Conservation (phyloP, 129 eudicot genomes). For the Chrysanthemum lavandulifolium region DNA sequence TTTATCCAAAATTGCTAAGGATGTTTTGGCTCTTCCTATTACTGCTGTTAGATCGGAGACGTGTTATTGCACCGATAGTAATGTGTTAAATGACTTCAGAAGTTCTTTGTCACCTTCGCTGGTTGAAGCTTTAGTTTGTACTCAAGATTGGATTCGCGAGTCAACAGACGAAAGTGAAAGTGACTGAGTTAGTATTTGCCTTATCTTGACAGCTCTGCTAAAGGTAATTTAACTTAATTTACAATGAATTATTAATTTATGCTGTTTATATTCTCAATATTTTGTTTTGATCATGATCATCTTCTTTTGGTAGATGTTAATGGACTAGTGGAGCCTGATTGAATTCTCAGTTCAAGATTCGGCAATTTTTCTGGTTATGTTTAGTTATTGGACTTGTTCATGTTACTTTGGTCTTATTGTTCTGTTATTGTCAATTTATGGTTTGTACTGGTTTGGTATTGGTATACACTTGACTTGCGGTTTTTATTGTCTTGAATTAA, state of each 20-base stretch:
- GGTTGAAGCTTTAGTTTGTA: slow-evolving; percentile 15
- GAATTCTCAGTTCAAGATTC: no score
- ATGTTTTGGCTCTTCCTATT: slow-evolving; percentile 14
- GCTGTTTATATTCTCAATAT: not conserved
- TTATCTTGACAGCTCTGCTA: slow-evolving; percentile 3
- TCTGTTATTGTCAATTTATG: no score
- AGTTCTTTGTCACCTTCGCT: slow-evolving; percentile 12
- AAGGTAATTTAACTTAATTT: not conserved
- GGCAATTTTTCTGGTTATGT: no score
- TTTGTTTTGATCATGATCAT: not conserved
- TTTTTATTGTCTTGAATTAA: no score
- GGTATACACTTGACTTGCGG: no score
- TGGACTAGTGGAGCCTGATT: no score
- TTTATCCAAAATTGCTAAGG: slow-evolving; percentile 23
- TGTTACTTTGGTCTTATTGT: no score
- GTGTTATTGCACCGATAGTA: not conserved
- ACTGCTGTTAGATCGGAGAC: slow-evolving; percentile 1
- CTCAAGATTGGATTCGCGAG: slow-evolving; percentile 16
- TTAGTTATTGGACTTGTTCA: no score
- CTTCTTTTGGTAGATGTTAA: not conserved
- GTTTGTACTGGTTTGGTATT: no score
- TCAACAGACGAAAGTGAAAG: slow-evolving; percentile 2
- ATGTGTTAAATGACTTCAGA: slow-evolving; percentile 11
- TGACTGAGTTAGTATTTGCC: not conserved
- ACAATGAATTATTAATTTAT: not conserved